Evolutionary conservation across 305 asterid genomes (phyloP), one percentile per base, ranked within the genome.

Genomic region (Fraxinus baroniana): DNA sequence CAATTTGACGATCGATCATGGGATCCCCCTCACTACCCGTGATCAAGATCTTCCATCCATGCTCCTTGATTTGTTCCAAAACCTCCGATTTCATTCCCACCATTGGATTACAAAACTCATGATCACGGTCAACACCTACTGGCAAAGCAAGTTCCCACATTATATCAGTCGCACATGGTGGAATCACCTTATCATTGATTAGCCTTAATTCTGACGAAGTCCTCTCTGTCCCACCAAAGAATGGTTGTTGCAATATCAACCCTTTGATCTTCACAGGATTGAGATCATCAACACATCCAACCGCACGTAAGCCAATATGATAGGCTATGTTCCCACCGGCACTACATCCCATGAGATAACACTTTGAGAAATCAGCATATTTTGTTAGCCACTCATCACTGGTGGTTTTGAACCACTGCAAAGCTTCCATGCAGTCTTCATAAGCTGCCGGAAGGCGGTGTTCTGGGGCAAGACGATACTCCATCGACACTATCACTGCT

Each of bases 371-470:
- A 33, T 90, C 89, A 12, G 85, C 91, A 26, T 71, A 80, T 0
- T 76, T 72, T 2, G 78, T 37, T 28, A 90, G 35, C 92, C 92
- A 87, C 28, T 87, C 89, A 1, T 87, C 90, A 1, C 4, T 12
- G 60, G 75, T 30, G 62, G 74, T 70, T 44, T 30, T 81, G 52
- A 86, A 66, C 89, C 88, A 88, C 0, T 64, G 64, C 75, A 91
- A 76, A 24, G 86, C 87, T 26, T 89, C 90, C 57, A 80, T 1
- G 80, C 79, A 44, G 37, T 90, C 95, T 2, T 87, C 87, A 5
- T 89, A 89, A 36, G 93, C 92, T 30, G 87, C 91, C 0, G 91
- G 93, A 5, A 91, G 88, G 28, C 88, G 86, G 84, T 88, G 88
- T 78, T 89, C 92, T 0, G 91, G 90, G 0, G 87, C 89, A 1